Conservation (phyloP, 306 rosid genomes). For the Cucurbita moschata region DNA sequence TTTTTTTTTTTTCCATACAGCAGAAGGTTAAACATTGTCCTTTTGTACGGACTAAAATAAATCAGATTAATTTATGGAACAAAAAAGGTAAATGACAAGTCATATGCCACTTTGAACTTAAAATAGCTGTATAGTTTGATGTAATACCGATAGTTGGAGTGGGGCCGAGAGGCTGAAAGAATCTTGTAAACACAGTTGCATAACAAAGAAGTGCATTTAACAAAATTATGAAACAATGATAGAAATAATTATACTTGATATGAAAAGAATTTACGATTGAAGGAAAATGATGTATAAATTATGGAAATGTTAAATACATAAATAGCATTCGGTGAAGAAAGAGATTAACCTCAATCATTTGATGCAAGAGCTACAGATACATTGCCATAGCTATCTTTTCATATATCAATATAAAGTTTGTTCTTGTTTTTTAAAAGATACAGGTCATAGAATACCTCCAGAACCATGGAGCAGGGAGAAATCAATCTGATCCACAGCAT, state of each 20-base stretch:
- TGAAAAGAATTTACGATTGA: neutral
- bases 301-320: neutral
- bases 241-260: neutral
- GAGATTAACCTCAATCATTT: neutral
- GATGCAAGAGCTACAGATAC: neutral
- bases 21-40: neutral
- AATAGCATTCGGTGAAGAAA: neutral
- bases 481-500: constrained; percentile 83
- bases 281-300: neutral
- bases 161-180: neutral
- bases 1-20: neutral
- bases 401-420: neutral
- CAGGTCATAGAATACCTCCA: constrained; percentile 26
- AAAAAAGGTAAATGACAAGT: neutral
- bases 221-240: neutral
- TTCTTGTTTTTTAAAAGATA: neutral
- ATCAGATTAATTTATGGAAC: neutral
- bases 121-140: neutral
- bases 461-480: constrained; percentile 66
- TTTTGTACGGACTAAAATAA: neutral
- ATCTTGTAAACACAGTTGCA: neutral
- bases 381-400: neutral
- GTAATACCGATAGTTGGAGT: neutral
- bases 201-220: neutral
- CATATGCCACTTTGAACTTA: neutral